Base-by-base conservation (phyloP, 805 yeast genomes). In the Blastobotrys parvus region DNA sequence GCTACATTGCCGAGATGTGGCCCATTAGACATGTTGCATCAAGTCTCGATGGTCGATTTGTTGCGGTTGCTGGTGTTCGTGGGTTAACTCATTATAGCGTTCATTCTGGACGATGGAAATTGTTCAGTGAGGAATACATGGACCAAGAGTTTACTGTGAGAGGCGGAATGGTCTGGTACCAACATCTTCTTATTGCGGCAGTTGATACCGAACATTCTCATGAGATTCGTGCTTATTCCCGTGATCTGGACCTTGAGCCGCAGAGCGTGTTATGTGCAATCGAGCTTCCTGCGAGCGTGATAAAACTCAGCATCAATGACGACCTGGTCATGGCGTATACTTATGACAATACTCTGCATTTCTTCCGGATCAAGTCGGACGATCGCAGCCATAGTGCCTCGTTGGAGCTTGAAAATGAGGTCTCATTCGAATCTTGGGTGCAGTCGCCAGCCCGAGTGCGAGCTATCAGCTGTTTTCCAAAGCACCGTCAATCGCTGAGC, bases 11-110 rank as follows among this genome's bases (percentile, higher is more conserved):
- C 3, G 64, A 61, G 23, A 72, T 72, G 52, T 59, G 67, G 60
- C 70, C 69, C 3, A 62, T 75, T 2, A 53, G 64, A 13, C 62
- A 66, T 29, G 62, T 68, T 2, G 55, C 69, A n/a, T 60, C 66
- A 16, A 69, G 74, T 40, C 63, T 64, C 20, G 76, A 73, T 48
- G 79, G 79, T 8, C 56, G 68, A 39, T 63, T 62, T 46, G 60
- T 73, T 15, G 77, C 78, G 18, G 59, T 75, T 15, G 70, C 77
- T 4, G 80, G 80, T 0, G 59, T 64, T 18, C 54, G 58, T 20
- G 78, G 77, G 18, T 63, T 74, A 13, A 56, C 70, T 20, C 62
- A 72, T 36, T 72, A 69, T 50, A 61, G 67, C 39, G 42, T 64
- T 10, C 46, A 57, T 29, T 58, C 67, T 1, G 65, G 70, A n/a